These are phyloP conservation scores for Trichosporon sp. DNA, from an alignment of 1,284 basidiomycete species.

Conservation along the genomic window DNA sequence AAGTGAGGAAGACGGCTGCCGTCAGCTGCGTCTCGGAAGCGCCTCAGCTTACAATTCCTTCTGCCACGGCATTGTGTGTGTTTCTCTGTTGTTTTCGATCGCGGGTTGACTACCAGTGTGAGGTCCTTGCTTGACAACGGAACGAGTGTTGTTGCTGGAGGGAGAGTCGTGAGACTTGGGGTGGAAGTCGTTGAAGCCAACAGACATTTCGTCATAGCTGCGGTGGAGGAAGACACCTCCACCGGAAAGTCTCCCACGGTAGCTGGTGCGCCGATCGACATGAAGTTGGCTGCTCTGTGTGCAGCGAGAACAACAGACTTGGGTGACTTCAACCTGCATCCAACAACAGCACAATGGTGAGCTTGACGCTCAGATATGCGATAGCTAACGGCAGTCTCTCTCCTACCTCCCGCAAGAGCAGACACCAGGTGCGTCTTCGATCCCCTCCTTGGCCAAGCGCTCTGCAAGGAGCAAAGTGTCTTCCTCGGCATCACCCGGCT, in stretches of 20 bases:
- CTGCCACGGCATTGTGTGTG: slow-evolving; percentile 79
- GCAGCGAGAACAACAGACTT: neutral
- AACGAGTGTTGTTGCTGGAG: neutral
- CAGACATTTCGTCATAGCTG: slow-evolving; percentile 9
- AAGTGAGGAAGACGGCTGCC: slow-evolving; percentile 51
- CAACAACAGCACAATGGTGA: slow-evolving; percentile 22
- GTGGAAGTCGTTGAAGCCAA: neutral
- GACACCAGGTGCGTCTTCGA: slow-evolving; percentile 38
- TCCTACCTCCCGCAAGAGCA: slow-evolving; percentile 50
- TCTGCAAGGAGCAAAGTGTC: no score
- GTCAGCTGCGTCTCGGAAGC: slow-evolving; percentile 51
- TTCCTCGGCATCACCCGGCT: neutral
- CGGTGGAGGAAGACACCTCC: neutral
- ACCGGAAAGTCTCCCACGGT: slow-evolving; percentile 22
- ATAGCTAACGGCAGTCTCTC: slow-evolving; percentile 40
- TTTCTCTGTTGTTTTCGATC: neutral
- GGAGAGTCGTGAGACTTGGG: neutral
- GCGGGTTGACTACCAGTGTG: neutral
- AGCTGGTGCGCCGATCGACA: neutral
- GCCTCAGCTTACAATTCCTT: slow-evolving; percentile 69
- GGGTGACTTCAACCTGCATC: neutral
- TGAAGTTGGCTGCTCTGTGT: neutral
- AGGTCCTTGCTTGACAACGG: neutral
- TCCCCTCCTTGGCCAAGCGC: no score
- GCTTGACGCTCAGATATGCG: neutral